Percentiles rank a stretch among this genome's conserved stretches.
Conservation (phyloP, 2,329 filamentous ascomycete genomes). For the Elsinoe batatas region DNA sequence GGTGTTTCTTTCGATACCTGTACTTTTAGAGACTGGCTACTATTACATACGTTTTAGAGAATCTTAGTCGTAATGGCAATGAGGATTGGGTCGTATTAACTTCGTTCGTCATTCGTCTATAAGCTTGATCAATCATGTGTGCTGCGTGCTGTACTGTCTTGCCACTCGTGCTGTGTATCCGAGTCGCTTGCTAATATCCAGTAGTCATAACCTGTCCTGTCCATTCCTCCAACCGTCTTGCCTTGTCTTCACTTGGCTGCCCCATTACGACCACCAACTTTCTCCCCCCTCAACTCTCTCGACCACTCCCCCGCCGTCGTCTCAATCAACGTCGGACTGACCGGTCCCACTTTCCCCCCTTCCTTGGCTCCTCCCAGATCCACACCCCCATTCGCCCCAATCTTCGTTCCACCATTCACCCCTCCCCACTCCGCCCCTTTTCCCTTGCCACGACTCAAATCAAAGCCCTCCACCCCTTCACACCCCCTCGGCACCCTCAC, state of each 20-base stretch:
- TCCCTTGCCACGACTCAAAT: constrained; percentile 1
- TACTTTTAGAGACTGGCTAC: neutral
- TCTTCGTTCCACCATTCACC: neutral
- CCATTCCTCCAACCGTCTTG: too few species aligned
- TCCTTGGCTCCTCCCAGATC: neutral
- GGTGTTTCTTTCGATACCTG: neutral
- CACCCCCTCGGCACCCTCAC: constrained; percentile 60
- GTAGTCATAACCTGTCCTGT: too few species aligned
- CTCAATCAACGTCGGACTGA: constrained; percentile 16
- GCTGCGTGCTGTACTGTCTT: too few species aligned
- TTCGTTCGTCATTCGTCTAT: neutral
- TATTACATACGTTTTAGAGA: neutral
- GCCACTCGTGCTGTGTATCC: too few species aligned
- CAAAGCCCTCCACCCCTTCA: constrained; percentile 31
- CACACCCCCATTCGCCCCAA: neutral
- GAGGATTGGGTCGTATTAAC: neutral
- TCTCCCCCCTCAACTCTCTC: constrained; percentile 5
- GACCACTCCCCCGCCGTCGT: constrained; percentile 17
- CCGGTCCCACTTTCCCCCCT: neutral
- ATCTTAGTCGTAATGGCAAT: constrained; percentile 7
- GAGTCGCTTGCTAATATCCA: too few species aligned
- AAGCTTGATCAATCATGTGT: neutral
- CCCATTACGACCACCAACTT: neutral
- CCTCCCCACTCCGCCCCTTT: neutral
- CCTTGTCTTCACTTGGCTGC: neutral